A percentile compares a stretch with the other conserved stretches of the same genome.
Conservation (phyloP, 768 basidiomycete species). For the Rhodotorula sphaerocarpa region DNA sequence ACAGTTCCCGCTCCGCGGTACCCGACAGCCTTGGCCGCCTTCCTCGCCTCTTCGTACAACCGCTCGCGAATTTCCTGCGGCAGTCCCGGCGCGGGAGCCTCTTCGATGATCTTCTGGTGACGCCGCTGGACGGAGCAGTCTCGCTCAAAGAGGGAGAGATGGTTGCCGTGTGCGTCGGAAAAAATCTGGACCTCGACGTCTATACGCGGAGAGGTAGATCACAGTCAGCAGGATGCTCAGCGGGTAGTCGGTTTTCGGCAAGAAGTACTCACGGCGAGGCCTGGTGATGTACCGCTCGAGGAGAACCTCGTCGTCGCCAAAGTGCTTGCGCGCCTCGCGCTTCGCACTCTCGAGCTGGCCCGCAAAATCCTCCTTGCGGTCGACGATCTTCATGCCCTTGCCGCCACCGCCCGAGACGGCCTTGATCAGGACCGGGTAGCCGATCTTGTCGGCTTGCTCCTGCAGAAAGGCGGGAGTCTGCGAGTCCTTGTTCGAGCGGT, state of each 20-base stretch:
- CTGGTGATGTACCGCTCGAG: slow-evolving; percentile 81
- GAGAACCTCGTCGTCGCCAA: slow-evolving; percentile 71
- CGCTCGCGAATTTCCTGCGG: slow-evolving; percentile 68
- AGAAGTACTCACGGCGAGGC: slow-evolving; percentile 55
- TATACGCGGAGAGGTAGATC: background rate
- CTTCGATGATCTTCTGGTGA: slow-evolving; percentile 82
- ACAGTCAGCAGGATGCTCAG: background rate
- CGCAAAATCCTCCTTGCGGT: slow-evolving; percentile 59
- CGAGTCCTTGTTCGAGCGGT: background rate
- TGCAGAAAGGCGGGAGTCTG: slow-evolving; percentile 68
- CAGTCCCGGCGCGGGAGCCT: slow-evolving; percentile 87
- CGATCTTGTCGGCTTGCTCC: slow-evolving; percentile 62
- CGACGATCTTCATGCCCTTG: slow-evolving; percentile 84
- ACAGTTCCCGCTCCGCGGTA: slow-evolving; percentile 89
- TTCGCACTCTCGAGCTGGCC: slow-evolving; percentile 79
- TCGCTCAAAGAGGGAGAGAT: slow-evolving; percentile 83
- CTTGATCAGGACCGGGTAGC: slow-evolving; percentile 88
- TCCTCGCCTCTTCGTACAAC: slow-evolving; percentile 75
- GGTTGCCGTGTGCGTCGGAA: slow-evolving; percentile 68
- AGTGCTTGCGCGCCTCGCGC: slow-evolving; percentile 77
- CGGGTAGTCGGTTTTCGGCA: background rate
- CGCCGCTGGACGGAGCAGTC: slow-evolving; percentile 36
- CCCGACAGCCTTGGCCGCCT: slow-evolving; percentile 82
- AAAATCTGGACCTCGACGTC: slow-evolving; percentile 87
- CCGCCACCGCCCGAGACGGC: slow-evolving; percentile 94